Evolutionary conservation across 2,329 filamentous ascomycete species (phyloP).

Genomic region (Chrysosporium queenslandicum): DNA sequence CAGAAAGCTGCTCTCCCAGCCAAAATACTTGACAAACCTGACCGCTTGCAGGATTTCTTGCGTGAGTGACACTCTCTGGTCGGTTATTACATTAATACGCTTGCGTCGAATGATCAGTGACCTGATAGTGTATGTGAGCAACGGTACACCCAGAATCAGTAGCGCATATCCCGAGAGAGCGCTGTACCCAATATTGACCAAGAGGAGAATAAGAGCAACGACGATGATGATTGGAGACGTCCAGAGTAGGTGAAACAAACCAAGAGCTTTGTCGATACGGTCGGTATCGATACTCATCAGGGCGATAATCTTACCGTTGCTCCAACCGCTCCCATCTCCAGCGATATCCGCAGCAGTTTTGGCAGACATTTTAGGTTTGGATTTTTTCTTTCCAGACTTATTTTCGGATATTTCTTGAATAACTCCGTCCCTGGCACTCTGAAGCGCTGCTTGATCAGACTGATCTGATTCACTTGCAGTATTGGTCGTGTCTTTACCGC

Average conservation of each 20-base stretch:
- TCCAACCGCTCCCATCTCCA: slow-evolving; percentile 73
- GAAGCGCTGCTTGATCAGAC: slow-evolving; percentile 37
- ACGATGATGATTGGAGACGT: slow-evolving; percentile 68
- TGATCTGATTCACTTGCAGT: slow-evolving; percentile 44
- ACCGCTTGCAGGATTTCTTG: slow-evolving; percentile 88
- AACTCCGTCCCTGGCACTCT: slow-evolving; percentile 35
- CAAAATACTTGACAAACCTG: slow-evolving; percentile 92
- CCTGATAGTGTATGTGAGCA: slow-evolving; percentile 67
- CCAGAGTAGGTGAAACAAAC: slow-evolving; percentile 88
- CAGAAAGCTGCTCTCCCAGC: slow-evolving; percentile 85
- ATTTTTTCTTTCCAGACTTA: slow-evolving; percentile 25
- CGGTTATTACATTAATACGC: slow-evolving; percentile 84
- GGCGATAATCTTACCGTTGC: slow-evolving; percentile 83
- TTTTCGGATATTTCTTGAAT: slow-evolving; percentile 29
- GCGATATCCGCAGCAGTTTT: slow-evolving; percentile 42
- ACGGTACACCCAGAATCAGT: slow-evolving; percentile 64
- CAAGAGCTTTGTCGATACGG: slow-evolving; percentile 77
- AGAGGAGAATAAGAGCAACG: slow-evolving; percentile 66
- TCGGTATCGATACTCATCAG: slow-evolving; percentile 94
- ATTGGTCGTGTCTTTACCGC: slow-evolving; percentile 48
- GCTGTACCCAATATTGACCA: slow-evolving; percentile 83
- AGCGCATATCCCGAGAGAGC: slow-evolving; percentile 80
- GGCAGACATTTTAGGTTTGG: slow-evolving; percentile 30
- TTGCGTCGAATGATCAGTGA: slow-evolving; percentile 64
- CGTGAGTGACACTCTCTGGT: slow-evolving; percentile 80